Conservation (phyloP, 2,329 filamentous ascomycete species). For the Penicillium freii region DNA sequence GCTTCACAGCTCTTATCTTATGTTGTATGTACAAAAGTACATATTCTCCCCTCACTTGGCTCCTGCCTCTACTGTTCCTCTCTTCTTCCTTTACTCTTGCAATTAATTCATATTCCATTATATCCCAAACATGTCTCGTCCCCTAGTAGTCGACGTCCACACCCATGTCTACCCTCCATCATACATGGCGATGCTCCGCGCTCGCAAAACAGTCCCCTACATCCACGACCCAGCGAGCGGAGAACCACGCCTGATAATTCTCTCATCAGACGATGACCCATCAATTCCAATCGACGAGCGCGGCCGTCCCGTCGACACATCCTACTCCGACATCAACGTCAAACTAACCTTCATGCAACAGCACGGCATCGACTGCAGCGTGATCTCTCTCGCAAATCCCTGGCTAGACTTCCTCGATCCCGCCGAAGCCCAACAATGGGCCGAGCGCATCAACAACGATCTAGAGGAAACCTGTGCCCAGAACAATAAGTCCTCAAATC, state of each 20-base stretch:
- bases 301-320: slow-evolving; percentile 76
- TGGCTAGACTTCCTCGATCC: slow-evolving; percentile 82
- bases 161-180: slow-evolving; percentile 63
- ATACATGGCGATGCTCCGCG: slow-evolving; percentile 58
- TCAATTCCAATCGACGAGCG: slow-evolving; percentile 48
- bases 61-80: not conserved
- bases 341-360: slow-evolving; percentile 87
- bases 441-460: slow-evolving; percentile 71
- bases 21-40: not conserved
- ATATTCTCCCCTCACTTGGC: slow-evolving; percentile 5
- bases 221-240: slow-evolving; percentile 41
- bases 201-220: slow-evolving; percentile 49
- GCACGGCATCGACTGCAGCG: slow-evolving; percentile 76
- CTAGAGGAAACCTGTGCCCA: slow-evolving; percentile 68
- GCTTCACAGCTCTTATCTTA: slow-evolving; percentile 5
- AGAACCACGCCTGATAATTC: slow-evolving; percentile 45
- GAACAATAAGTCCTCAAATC: slow-evolving; percentile 29
- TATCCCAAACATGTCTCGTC: slow-evolving; percentile 21
- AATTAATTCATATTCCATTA: not conserved
- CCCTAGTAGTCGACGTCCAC: slow-evolving; percentile 58
- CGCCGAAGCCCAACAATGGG: slow-evolving; percentile 61
- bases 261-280: slow-evolving; percentile 46
- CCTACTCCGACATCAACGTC: slow-evolving; percentile 75
- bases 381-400: slow-evolving; percentile 86
- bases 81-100: not conserved